Evolutionary conservation across 345 rosid genomes (phyloP), one percentile per base, ranked within the genome.

Genomic region (Gossypioides kirkii): DNA sequence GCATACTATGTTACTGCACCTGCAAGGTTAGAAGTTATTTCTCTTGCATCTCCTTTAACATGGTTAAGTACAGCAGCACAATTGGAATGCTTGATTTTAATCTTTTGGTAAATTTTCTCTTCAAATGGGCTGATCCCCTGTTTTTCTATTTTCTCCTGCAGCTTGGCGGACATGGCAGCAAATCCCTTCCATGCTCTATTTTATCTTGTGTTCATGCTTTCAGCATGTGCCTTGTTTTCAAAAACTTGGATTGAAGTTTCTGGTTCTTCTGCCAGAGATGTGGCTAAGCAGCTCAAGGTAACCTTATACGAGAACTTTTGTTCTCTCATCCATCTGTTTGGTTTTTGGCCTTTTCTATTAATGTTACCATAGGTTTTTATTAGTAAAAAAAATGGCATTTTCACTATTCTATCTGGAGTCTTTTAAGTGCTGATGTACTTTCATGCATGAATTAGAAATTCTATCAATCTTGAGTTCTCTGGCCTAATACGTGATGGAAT

Each of bases 221-320:
- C 87, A 3, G 91, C 96, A 6, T 90, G 96, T 82, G 93, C 93
- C 11, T 82, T 88, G 23, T 90, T 90, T 85, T 90, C 93, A 25
- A 90, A 88, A 77, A 85, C 95, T 12, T 90, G 95, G 92, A 90
- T 90, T 66, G 92, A 90, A 78, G 92, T 90, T 58, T 88, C 95
- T 6, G 92, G 95, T n/a, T 90, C 96, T 54, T 88, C 96, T 47
- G 96, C 96, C 42, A 83, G 58, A 72, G 96, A 90, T 75, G 96
- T 90, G 18, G 90, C 92, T 55, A 88, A 88, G 84, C 96, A 90
- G 86, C 92, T 90, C 64, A 90, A 88, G 89, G 95, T 85, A 82
- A 20, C 22, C 23, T 10, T 25, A 9, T 14, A n/a, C 14, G 32
- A 46, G 32, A 26, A 22, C 5, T 38, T 56, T 18, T 53, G 22